A percentile compares a stretch with the other conserved stretches of the same genome.
These are phyloP conservation scores for Alternaria gansuensis DNA, from an alignment of 2,329 filamentous ascomycete species.

Conservation along the genomic window DNA sequence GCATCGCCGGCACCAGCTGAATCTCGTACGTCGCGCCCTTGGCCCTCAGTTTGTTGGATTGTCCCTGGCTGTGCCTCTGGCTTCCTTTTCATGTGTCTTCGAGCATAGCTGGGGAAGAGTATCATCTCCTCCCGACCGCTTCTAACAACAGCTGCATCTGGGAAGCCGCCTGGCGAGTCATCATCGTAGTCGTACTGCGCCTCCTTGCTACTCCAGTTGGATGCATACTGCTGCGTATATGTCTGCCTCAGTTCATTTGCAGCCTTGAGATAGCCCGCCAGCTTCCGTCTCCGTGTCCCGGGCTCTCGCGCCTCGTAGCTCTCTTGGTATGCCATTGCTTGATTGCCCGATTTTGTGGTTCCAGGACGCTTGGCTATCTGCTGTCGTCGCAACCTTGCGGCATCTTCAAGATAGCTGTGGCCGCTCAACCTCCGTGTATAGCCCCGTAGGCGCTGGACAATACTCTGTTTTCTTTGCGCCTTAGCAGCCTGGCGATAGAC, in stretches of 20 bases:
- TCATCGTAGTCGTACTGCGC: slow-evolving; percentile 55
- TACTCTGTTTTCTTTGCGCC: slow-evolving; percentile 38
- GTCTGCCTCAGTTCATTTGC: slow-evolving; percentile 76
- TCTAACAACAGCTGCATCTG: slow-evolving; percentile 80
- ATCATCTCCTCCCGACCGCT: slow-evolving; percentile 91
- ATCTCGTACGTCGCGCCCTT: slow-evolving; percentile 56
- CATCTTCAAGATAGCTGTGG: slow-evolving; percentile 47
- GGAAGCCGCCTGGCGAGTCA: slow-evolving; percentile 78
- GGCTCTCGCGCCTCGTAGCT: slow-evolving; percentile 61
- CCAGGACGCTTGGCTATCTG: slow-evolving; percentile 42
- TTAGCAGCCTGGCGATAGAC: slow-evolving; percentile 65
- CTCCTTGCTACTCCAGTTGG: slow-evolving; percentile 59
- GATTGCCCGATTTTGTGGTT: slow-evolving; percentile 34
- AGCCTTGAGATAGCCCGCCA: slow-evolving; percentile 76
- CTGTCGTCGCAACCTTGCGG: slow-evolving; percentile 39
- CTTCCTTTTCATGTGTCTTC: slow-evolving; percentile 68
- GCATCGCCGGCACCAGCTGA: slow-evolving; percentile 65
- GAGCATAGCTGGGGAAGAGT: slow-evolving; percentile 91
- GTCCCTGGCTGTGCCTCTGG: slow-evolving; percentile 48
- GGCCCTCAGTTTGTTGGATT: slow-evolving; percentile 52
- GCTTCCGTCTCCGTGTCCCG: slow-evolving; percentile 78
- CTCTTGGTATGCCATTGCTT: slow-evolving; percentile 46
- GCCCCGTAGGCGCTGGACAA: slow-evolving; percentile 46
- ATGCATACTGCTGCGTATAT: slow-evolving; percentile 66
- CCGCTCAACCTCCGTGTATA: slow-evolving; percentile 45